Percentiles rank a stretch among this genome's conserved stretches.
Evolutionary conservation across 2,329 filamentous ascomycete species (phyloP).

Genomic region (Paecilomyces dactylethromorphus): DNA sequence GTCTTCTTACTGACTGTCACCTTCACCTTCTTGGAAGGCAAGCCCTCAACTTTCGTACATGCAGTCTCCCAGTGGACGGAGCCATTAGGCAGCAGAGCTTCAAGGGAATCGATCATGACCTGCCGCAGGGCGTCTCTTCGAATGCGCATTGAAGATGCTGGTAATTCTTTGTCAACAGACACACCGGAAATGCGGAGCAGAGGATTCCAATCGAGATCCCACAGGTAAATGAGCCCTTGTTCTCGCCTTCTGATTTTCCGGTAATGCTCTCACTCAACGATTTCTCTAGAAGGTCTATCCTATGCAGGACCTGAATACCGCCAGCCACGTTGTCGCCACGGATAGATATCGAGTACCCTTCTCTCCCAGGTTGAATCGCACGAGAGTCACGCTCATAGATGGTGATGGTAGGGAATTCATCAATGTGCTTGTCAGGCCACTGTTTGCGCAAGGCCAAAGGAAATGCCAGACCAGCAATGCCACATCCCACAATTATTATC

Average conservation of each 20-base stretch:
- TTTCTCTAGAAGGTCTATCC: conserved; percentile 15
- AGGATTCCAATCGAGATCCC: conserved; percentile 4
- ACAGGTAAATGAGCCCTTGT: conserved; percentile 3
- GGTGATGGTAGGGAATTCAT: conserved; percentile 25
- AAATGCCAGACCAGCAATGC: conserved; percentile 41
- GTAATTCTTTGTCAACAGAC: neutral
- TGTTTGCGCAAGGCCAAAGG: conserved; percentile 33
- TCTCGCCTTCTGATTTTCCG: neutral
- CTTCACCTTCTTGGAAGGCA: conserved; percentile 1
- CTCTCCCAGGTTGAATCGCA: conserved; percentile 15
- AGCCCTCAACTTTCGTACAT: conserved; percentile 3
- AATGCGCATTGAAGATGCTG: conserved; percentile 8
- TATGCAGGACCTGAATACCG: conserved; percentile 18
- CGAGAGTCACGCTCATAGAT: conserved; percentile 39
- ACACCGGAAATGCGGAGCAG: neutral
- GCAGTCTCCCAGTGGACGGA: conserved; percentile 10
- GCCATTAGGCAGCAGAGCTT: conserved; percentile 4
- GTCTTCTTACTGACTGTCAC: conserved; percentile 1
- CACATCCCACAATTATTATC: conserved; percentile 40
- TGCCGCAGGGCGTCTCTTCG: conserved; percentile 10
- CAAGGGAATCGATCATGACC: conserved; percentile 14
- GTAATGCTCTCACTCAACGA: conserved; percentile 11
- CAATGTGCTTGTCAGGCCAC: conserved; percentile 22
- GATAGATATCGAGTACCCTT: conserved; percentile 20
- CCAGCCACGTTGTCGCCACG: conserved; percentile 14